Evolutionary conservation across 2,329 filamentous ascomycete species (phyloP), one percentile per base, ranked within the genome.

Genomic region (Xylariaceae sp.): DNA sequence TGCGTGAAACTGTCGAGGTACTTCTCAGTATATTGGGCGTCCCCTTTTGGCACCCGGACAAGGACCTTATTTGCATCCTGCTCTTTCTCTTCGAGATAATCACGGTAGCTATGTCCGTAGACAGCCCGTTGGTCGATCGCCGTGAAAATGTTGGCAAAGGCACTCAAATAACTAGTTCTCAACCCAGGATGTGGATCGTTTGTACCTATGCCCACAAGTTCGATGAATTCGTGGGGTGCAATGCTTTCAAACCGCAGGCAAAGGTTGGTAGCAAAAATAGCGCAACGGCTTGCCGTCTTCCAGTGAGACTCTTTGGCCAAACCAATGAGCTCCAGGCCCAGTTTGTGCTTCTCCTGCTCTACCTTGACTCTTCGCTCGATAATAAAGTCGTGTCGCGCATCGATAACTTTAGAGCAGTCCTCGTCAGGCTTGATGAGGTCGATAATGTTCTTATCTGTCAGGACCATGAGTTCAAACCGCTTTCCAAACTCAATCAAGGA

Each of bases 401-500:
- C 67, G 43, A 94, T 83, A 30, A 71, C 62, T 22, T 73, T 67
- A 4, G 69, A 66, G 3, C 87, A 83, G 49, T 89, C 78, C 18
- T 83, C 75, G 1, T 65, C 57, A 0, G 89, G 88, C 43, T 81
- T 79, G 49, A 97, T 87, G 1, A 77, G 73, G 42, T 86, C 74
- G 4, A 96, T 72, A 4, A 85, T 71, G 1, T 77, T 72, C 39
- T 84, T 73, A 52, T 97, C 81, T 13, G 94, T 69, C 30, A 97
- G 79, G 28, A 95, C 84, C 78, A 93, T 87, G 33, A 87, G 77
- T 61, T 96, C 90, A 54, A 91, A 78, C 0, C 88, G 79, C 55
- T 91, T 90, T 17, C 90, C 91, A 66, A 95, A 96, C 38, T 97
- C 91, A 57, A 95, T 82, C 31, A 98, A 76, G 13, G 88, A 83